Evolutionary conservation across 352 stramenopile genomes (phyloP), one percentile per base, ranked within the genome.

Genomic region (Elongisporangium senticosum): DNA sequence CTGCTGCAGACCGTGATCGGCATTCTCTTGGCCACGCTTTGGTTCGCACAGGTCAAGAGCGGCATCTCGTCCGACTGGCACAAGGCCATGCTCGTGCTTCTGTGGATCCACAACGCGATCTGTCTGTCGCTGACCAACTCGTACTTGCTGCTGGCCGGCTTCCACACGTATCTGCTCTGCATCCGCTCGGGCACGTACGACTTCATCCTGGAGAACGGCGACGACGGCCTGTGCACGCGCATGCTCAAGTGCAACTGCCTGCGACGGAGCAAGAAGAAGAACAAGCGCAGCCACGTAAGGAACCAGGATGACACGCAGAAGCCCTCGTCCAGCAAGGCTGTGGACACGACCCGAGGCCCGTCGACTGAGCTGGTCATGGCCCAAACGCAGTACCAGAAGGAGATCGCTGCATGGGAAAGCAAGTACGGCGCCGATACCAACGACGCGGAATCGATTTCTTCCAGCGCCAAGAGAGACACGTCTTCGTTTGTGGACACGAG

Each of bases 171-270:
- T 53, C 59, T 94, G 37, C 61, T 95, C 19, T 75, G 61, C 40
- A 67, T 90, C 33, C 66, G 83, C 39, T 84, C 82, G 52, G 83
- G 83, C 2, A 95, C 85, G 3, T 94, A 93, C 69, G 85, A 94
- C 55, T 95, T 91, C 60, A 90, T 95, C 51, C 65, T 93, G 19
- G 75, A 78, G 47, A 89, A 89, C 51, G 85, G 85, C 33, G 85
- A 66, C 48, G 78, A 93, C 17, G 84, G 83, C 1, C 61, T 90
- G 48, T 95, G 81, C 53, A 77, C 74, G 10, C 72, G 83, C 0
- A 76, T 95, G 74, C 78, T 95, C 26, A 90, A 88, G 63, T 92
- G 82, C 62, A 72, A 77, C 22, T 89, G 75, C 57, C 66, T 88
- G 6, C 67, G 63, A 6, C 68, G 77, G 20, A 59, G 56, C 7